A percentile compares a stretch with the other conserved stretches of the same genome.
phyloP scores from a whole-genome alignment of 345 rosid genomes.

The Citrus cavaleriei region DNA sequence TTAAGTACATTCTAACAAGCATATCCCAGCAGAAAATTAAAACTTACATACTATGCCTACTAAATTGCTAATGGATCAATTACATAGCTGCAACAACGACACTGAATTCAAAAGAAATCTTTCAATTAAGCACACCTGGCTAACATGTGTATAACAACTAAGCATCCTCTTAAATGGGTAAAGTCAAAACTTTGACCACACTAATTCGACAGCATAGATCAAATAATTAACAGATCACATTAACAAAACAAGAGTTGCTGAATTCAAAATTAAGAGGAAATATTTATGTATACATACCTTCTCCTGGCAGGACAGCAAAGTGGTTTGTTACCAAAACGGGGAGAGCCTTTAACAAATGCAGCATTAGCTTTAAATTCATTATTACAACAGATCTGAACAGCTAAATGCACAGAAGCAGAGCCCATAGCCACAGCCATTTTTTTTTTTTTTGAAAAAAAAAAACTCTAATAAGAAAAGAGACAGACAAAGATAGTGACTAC shows the following conservation, averaged over 20 bases:
- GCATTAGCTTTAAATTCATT: conserved; percentile 18
- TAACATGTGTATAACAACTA: not conserved
- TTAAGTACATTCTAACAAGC: not conserved
- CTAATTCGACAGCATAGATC: not conserved
- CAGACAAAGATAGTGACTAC: not conserved
- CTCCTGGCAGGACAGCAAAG: conserved; percentile 19
- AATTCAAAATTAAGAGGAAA: not conserved
- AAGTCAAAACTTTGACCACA: not conserved
- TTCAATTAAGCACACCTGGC: not conserved
- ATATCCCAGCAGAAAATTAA: too few species aligned
- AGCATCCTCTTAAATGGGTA: not conserved
- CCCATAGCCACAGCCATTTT: conserved; percentile 50
- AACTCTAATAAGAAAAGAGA: not conserved
- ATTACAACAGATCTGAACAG: conserved; percentile 7
- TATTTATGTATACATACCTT: conserved; percentile 22
- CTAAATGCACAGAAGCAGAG: conserved; percentile 28
- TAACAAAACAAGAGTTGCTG: not conserved
- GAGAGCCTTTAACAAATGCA: conserved; percentile 3
- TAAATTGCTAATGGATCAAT: not conserved
- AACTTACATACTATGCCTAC: too few species aligned
- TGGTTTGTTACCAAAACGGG: conserved; percentile 11
- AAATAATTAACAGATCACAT: not conserved
- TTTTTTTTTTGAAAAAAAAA: not conserved
- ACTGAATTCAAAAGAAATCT: not conserved
- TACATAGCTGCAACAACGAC: not conserved